These are phyloP conservation scores for Guadua angustifolia DNA, from an alignment of 176 grass and related monocot genomes.

Conservation along the genomic window DNA sequence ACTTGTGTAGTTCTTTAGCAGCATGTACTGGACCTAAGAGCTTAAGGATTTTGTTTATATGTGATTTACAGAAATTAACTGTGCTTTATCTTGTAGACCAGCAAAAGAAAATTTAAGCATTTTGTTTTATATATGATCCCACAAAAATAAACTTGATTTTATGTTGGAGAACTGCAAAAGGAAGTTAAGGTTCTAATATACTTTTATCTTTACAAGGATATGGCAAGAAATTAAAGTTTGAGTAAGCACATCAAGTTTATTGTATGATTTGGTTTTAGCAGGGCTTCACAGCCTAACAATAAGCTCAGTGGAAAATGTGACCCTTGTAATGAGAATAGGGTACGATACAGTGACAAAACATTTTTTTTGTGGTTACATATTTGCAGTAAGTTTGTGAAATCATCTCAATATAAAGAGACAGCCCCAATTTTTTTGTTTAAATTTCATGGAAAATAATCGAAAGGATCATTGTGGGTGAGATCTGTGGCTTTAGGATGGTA, in stretches of 20 bases:
- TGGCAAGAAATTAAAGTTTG: constrained; percentile 17
- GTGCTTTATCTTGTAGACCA: constrained; percentile 14
- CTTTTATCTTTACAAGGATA: neutral
- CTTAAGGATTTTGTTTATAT: constrained; percentile 5
- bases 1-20: constrained; percentile 10
- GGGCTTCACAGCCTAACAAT: neutral
- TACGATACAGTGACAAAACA: neutral
- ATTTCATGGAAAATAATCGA: neutral
- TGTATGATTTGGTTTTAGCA: neutral
- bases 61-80: neutral
- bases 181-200: neutral
- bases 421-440: neutral
- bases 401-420: constrained; percentile 3
- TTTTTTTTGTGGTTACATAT: neutral
- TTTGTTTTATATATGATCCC: constrained; percentile 19
- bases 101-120: neutral
- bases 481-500: constrained; percentile 4
- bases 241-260: constrained; percentile 3
- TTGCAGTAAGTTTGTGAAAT: neutral
- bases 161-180: constrained; percentile 18
- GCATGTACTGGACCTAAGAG: neutral
- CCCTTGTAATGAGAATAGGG: neutral
- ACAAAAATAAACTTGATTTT: constrained; percentile 6
- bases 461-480: neutral
- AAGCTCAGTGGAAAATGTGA: constrained; percentile 3